These are phyloP conservation scores for Hippophae gyantsensis DNA, from an alignment of 306 rosid genomes.

Conservation along the genomic window DNA sequence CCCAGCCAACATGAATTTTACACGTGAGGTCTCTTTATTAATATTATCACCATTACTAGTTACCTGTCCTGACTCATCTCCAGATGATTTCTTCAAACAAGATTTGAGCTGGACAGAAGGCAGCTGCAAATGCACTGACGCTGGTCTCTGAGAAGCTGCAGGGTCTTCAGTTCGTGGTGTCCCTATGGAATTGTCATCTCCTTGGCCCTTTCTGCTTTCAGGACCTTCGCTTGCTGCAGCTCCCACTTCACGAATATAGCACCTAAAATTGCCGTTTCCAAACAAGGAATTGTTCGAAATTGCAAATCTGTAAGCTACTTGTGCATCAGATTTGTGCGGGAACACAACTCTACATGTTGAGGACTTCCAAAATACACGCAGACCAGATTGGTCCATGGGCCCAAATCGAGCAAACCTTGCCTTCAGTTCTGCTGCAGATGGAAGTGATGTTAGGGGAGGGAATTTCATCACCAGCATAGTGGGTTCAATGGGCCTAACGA, in stretches of 20 bases:
- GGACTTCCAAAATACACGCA: slow-evolving; percentile 82
- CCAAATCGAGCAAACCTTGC: slow-evolving; percentile 98
- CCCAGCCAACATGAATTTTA: slow-evolving; percentile 96
- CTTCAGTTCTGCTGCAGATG: slow-evolving; percentile 84
- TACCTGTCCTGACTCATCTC: slow-evolving; percentile 62
- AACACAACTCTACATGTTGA: slow-evolving; percentile 84
- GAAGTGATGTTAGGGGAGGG: slow-evolving; percentile 86
- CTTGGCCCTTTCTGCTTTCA: slow-evolving; percentile 42
- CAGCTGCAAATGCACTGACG: slow-evolving; percentile 28
- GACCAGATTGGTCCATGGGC: slow-evolving; percentile 76
- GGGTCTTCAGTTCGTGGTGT: slow-evolving; percentile 45
- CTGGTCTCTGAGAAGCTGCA: slow-evolving; percentile 25
- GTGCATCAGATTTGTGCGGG: slow-evolving; percentile 71
- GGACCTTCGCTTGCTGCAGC: slow-evolving; percentile 44
- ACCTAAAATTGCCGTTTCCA: slow-evolving; percentile 60
- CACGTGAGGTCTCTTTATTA: slow-evolving; percentile 74
- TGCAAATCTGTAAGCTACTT: slow-evolving; percentile 57
- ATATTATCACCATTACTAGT: slow-evolving; percentile 38
- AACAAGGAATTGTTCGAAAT: slow-evolving; percentile 57
- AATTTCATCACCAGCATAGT: slow-evolving; percentile 80
- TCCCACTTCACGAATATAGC: slow-evolving; percentile 46
- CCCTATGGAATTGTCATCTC: slow-evolving; percentile 45
- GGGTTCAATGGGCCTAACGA: slow-evolving; percentile 47
- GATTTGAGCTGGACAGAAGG: slow-evolving; percentile 66
- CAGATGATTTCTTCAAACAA: slow-evolving; percentile 59